phyloP scores from a whole-genome alignment of 2,329 filamentous ascomycete species.

The Colletotrichum kahawae region DNA sequence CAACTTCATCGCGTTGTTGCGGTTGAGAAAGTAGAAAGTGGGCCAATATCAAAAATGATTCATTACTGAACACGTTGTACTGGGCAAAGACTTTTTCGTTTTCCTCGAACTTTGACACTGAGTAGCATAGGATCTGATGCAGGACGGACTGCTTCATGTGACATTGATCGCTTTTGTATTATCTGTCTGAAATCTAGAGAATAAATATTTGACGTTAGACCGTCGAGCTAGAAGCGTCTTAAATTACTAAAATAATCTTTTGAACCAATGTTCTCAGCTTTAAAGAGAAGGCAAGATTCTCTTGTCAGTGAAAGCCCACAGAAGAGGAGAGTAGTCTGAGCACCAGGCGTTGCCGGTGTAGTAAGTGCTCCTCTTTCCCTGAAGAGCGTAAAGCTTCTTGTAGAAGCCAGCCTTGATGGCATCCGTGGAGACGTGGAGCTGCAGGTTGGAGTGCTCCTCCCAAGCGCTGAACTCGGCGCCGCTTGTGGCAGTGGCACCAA shows the following conservation, averaged over 20 bases:
- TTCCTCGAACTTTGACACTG: background rate
- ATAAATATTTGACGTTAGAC: slow-evolving; percentile 26
- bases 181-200: background rate
- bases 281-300: background rate
- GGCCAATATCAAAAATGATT: background rate
- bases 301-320: slow-evolving; percentile 20
- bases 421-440: slow-evolving; percentile 17
- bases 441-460: slow-evolving; percentile 12
- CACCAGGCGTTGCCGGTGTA: slow-evolving; percentile 16
- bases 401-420: slow-evolving; percentile 19
- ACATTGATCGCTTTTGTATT: background rate
- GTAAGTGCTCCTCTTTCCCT: slow-evolving; percentile 15
- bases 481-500: background rate
- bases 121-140: no score
- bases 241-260: background rate
- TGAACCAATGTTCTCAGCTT: background rate
- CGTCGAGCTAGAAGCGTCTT: background rate
- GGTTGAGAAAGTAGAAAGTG: background rate
- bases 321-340: slow-evolving; percentile 22
- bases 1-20: background rate
- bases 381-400: slow-evolving; percentile 12
- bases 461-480: slow-evolving; percentile 1
- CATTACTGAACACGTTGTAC: background rate
- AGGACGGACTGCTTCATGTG: background rate
- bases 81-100: background rate